phyloP scores from a whole-genome alignment of 139 green algal genomes.

The Nannochloris sp. region DNA sequence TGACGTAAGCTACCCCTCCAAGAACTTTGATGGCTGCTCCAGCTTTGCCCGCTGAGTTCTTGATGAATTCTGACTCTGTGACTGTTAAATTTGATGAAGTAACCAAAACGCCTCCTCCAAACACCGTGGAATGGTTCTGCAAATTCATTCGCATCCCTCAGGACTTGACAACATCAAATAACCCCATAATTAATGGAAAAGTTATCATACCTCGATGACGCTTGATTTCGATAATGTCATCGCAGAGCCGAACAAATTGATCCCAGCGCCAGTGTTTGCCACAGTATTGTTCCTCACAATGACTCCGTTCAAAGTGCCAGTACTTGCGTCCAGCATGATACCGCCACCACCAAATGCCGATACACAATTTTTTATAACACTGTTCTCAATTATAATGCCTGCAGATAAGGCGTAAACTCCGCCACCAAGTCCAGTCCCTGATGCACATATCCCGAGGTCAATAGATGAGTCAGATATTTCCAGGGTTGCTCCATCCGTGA shows the following conservation, averaged over 20 bases:
- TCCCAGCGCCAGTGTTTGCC: slow-evolving; percentile 4
- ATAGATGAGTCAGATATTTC: slow-evolving; percentile 3
- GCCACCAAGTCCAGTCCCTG: slow-evolving; percentile 2
- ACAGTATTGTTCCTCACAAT: slow-evolving; percentile 2
- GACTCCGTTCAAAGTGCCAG: neutral
- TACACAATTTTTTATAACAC: neutral
- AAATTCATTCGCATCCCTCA: neutral
- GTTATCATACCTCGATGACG: neutral
- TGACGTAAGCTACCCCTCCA: slow-evolving; percentile 1
- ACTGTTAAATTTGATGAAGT: slow-evolving; percentile 11
- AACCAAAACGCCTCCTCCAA: slow-evolving; percentile 15
- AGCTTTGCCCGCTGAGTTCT: slow-evolving; percentile 5
- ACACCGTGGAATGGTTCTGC: slow-evolving; percentile 17
- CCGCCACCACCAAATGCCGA: neutral
- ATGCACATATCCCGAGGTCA: slow-evolving; percentile 1
- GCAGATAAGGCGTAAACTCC: neutral
- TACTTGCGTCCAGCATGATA: slow-evolving; percentile 8
- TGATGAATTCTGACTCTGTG: neutral
- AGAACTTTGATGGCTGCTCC: slow-evolving; percentile 17
- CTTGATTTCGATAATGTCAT: slow-evolving; percentile 5
- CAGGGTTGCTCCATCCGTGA: neutral
- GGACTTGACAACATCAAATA: no score
- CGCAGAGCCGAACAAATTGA: neutral
- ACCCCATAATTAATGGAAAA: neutral
- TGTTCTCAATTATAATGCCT: neutral